Evolutionary conservation across 1,139 yeast species (phyloP), one percentile per base, ranked within the genome.

Genomic region (Yamadazyma dushanensis): DNA sequence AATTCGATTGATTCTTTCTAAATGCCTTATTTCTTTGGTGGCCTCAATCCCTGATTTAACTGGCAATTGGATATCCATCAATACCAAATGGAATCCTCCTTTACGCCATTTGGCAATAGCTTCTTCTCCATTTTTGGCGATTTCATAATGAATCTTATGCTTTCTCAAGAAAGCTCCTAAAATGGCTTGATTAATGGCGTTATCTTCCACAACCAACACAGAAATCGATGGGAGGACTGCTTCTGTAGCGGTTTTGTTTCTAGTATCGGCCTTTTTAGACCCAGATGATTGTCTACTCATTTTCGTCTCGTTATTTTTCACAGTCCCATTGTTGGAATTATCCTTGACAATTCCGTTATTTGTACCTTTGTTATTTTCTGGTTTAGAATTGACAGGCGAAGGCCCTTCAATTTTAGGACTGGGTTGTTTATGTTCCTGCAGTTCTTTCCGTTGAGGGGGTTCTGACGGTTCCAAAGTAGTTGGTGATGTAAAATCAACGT

Each of bases 51-150:
- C 97, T 2, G 95, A 84, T 72, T 89, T 80, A 3, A 88, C 95
- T 0, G 97, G 97, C 40, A 90, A 69, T 59, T 90, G 97, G 50
- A 90, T 84, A 66, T 90, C 97, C 97, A 90, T 90, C 32, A 90
- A 73, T 28, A 92, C 94, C 41, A 90, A 68, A 57, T 90, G 97
- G 51, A 84, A 86, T 1, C 96, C 96, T 10, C 97, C 97, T 41
- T 76, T 78, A 43, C 87, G 73, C 97, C 97, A 90, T 57, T 82
- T 85, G 45, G 87, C 95, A 3, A 90, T 78, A 1, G 97, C 97
- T 51, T 90, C 97, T 47, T 82, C 80, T 19, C 97, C 97, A 49
- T 88, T 89, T 40, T 85, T 83, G 6, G 97, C 97, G 30, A 89
- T 83, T 44, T 83, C 83, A 46, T 85, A 89, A 33, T 84, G 83